Percentiles rank a stretch among this genome's conserved stretches.
These are phyloP conservation scores for Quercus phellos DNA, from an alignment of 331 rosid species.

Conservation along the genomic window DNA sequence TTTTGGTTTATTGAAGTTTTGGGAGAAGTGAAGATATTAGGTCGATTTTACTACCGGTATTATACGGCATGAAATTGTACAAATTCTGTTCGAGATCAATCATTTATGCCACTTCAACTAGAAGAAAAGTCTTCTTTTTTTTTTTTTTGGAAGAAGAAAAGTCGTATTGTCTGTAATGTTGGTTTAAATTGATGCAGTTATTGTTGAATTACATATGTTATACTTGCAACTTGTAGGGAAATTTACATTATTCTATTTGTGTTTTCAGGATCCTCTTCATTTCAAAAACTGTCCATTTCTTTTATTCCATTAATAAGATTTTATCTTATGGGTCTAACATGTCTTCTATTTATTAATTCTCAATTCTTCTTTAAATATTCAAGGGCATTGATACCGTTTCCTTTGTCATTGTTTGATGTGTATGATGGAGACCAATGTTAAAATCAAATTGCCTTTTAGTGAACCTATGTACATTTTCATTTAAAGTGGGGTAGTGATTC, in stretches of 20 bases:
- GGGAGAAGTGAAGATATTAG: conserved; percentile 21
- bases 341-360: conserved; percentile 1
- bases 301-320: no score
- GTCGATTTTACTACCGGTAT: neutral
- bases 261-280: no score
- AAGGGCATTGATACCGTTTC: neutral
- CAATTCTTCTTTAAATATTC: neutral
- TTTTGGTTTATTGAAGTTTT: conserved; percentile 18
- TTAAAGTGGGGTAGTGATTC: neutral
- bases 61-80: neutral
- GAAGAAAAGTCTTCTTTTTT: neutral
- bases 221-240: neutral
- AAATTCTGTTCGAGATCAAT: neutral
- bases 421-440: neutral
- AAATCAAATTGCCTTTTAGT: neutral
- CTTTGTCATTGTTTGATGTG: neutral
- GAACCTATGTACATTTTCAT: neutral
- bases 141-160: neutral
- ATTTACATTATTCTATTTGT: no score
- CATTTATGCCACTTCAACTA: neutral
- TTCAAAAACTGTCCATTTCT: no score
- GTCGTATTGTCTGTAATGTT: neutral
- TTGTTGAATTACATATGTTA: neutral
- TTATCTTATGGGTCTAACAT: no score
- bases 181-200: neutral